Evolutionary conservation across 2,329 filamentous ascomycete species (phyloP).

Genomic region (Epichloe hybrida): DNA sequence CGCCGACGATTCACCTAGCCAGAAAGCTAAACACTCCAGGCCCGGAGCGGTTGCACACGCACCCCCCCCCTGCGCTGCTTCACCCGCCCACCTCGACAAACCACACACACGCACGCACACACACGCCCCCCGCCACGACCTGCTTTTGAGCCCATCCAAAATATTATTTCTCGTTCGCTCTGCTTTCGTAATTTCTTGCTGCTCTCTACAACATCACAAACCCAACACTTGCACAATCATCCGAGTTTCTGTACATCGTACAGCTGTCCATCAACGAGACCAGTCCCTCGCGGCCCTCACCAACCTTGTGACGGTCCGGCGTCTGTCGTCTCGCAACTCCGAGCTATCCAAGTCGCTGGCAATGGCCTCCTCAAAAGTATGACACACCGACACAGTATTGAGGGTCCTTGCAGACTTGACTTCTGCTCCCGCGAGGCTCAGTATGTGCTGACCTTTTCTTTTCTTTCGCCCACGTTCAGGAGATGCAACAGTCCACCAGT

Average conservation of each 20-base stretch:
- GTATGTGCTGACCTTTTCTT: constrained; percentile 20
- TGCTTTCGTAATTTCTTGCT: constrained; percentile 9
- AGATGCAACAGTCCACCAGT: constrained; percentile 51
- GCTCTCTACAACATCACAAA: constrained; percentile 6
- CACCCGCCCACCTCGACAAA: constrained; percentile 1
- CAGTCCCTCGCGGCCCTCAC: constrained; percentile 9
- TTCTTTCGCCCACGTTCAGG: constrained; percentile 27
- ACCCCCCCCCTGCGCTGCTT: background rate
- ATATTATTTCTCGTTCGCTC: constrained; percentile 26
- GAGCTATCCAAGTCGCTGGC: constrained; percentile 26
- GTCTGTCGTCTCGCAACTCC: constrained; percentile 19
- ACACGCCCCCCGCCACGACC: constrained; percentile 3
- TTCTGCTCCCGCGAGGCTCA: constrained; percentile 17
- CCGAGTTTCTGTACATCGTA: constrained; percentile 4
- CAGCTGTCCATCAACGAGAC: constrained; percentile 1
- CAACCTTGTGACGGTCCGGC: constrained; percentile 18
- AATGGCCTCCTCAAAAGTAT: constrained; percentile 53
- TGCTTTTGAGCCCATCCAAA: constrained; percentile 17
- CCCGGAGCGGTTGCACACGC: constrained; percentile 10
- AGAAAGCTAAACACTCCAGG: background rate
- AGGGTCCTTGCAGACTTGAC: constrained; percentile 16
- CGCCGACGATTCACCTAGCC: constrained; percentile 16
- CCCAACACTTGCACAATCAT: constrained; percentile 1
- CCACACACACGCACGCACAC: constrained; percentile 12
- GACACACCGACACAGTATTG: constrained; percentile 15